These are phyloP conservation scores for Blastocystis sp. DNA, from an alignment of 352 stramenopile species.

Conservation along the genomic window DNA sequence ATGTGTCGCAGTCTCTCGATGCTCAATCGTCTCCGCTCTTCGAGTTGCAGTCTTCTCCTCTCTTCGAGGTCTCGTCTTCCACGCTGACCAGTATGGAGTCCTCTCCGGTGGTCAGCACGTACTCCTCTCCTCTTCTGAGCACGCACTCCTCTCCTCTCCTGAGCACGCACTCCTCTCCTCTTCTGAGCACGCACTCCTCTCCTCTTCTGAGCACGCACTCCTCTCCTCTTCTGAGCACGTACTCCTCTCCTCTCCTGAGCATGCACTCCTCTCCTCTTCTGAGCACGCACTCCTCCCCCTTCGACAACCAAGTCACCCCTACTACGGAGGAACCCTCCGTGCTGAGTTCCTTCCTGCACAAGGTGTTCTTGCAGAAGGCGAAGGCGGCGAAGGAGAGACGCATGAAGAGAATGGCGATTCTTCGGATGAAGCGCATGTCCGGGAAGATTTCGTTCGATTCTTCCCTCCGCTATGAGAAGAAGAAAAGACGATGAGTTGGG, in stretches of 20 bases:
- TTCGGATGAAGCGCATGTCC: constrained; percentile 41
- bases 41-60: too few relatives aligned
- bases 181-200: too few relatives aligned
- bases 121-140: too few relatives aligned
- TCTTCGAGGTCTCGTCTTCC: too few relatives aligned
- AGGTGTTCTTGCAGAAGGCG: neutral
- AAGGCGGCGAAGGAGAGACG: constrained; percentile 45
- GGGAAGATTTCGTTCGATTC: constrained; percentile 39
- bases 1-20: too few relatives aligned
- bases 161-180: too few relatives aligned
- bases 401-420: constrained; percentile 43
- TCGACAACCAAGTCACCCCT: neutral
- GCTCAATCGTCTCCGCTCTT: too few relatives aligned
- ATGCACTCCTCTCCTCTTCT: neutral
- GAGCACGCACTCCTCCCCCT: neutral
- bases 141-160: too few relatives aligned
- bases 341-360: neutral
- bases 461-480: constrained; percentile 39
- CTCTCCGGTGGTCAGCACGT: too few relatives aligned
- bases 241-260: neutral
- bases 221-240: too few relatives aligned
- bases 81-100: too few relatives aligned
- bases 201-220: too few relatives aligned
- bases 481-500: constrained; percentile 10
- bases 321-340: neutral